phyloP scores from a whole-genome alignment of 1,284 basidiomycete species.

The Mycena citricolor region DNA sequence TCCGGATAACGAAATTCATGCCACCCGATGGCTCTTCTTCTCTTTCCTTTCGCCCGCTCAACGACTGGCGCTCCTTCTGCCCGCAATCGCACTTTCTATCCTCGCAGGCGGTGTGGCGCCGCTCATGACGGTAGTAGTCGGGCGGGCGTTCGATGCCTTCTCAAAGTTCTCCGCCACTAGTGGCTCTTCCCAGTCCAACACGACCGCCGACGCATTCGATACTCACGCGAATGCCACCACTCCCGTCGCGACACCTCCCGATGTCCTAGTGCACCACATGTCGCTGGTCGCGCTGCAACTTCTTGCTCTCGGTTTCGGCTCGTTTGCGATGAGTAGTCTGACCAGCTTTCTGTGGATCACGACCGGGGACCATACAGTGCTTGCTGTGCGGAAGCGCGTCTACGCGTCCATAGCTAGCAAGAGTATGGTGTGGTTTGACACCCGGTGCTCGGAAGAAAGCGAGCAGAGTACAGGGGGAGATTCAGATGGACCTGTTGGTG shows the following conservation, averaged over 20 bases:
- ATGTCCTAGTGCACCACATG: constrained; percentile 50
- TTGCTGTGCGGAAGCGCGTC: constrained; percentile 58
- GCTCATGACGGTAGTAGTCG: constrained; percentile 91
- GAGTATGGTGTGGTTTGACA: constrained; percentile 78
- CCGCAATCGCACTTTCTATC: constrained; percentile 70
- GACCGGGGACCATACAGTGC: constrained; percentile 70
- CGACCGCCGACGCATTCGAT: no score
- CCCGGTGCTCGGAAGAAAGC: constrained; percentile 54
- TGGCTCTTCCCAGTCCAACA: no score
- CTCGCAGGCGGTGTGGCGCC: constrained; percentile 80
- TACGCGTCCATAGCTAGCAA: constrained; percentile 63
- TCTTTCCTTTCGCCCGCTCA: constrained; percentile 60
- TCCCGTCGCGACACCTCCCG: no score
- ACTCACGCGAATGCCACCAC: no score
- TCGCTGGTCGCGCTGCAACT: constrained; percentile 59
- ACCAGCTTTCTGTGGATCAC: constrained; percentile 74
- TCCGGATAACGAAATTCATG: no score
- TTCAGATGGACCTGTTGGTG: constrained; percentile 51
- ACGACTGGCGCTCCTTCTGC: constrained; percentile 60
- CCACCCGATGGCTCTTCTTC: constrained; percentile 52
- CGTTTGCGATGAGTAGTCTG: constrained; percentile 62
- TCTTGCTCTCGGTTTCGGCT: constrained; percentile 56
- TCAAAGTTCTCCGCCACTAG: constrained; percentile 39
- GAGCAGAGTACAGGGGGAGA: no score
- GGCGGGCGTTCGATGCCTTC: constrained; percentile 84